Conservation (phyloP, 495 filamentous ascomycete genomes). For the Hyaloscypha variabilis region DNA sequence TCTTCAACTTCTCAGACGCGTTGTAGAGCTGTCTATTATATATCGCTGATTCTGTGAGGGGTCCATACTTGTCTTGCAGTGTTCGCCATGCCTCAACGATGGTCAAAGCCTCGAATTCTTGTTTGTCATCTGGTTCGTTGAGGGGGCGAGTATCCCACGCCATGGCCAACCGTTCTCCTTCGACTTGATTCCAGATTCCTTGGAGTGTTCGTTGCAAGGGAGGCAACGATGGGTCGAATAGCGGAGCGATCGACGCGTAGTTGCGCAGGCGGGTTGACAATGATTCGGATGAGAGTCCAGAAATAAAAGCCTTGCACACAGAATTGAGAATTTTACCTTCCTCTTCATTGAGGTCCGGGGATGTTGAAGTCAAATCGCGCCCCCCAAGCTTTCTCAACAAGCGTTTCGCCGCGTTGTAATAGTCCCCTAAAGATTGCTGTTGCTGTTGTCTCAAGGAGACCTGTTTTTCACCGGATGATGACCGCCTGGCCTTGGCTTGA, state of each 20-base stretch:
- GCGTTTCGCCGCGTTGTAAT: constrained; percentile 46
- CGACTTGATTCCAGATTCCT: constrained; percentile 48
- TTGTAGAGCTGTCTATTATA: constrained; percentile 51
- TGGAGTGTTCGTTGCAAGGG: constrained; percentile 42
- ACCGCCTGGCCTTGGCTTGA: not conserved
- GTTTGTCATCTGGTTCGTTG: constrained; percentile 34
- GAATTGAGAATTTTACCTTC: constrained; percentile 47
- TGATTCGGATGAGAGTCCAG: constrained; percentile 45
- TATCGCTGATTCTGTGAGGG: constrained; percentile 39
- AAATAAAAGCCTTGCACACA: constrained; percentile 49
- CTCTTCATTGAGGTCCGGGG: constrained; percentile 35
- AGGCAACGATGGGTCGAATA: constrained; percentile 29
- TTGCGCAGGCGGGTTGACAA: constrained; percentile 41
- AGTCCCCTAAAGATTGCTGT: constrained; percentile 38
- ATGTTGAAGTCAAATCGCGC: constrained; percentile 46
- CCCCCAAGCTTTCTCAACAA: constrained; percentile 47
- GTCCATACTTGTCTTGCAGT: constrained; percentile 37
- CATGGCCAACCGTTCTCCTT: constrained; percentile 49
- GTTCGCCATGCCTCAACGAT: constrained; percentile 42
- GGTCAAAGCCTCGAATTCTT: constrained; percentile 38
- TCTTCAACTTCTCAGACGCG: constrained; percentile 44
- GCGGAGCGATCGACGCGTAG: constrained; percentile 41
- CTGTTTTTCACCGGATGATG: constrained; percentile 35
- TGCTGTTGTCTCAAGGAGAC: constrained; percentile 41
- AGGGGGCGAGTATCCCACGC: constrained; percentile 45